phyloP scores from a whole-genome alignment of 192 early-diverging fungal species.

The Coemansia sp. region DNA sequence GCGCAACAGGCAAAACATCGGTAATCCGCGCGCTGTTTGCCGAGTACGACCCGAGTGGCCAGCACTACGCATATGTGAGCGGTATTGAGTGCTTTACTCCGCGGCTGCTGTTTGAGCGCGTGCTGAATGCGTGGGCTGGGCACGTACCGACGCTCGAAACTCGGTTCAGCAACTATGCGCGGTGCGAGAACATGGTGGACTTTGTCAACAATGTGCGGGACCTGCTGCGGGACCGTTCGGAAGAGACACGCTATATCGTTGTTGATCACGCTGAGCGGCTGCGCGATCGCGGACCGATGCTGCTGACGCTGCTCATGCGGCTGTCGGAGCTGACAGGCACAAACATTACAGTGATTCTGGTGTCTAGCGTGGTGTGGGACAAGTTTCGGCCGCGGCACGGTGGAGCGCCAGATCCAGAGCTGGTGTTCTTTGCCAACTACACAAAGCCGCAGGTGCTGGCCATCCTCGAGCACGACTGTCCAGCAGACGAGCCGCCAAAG shows the following conservation, averaged over 20 bases:
- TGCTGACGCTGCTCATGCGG: conserved; percentile 69
- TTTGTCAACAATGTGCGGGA: conserved; percentile 58
- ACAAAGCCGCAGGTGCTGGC: conserved; percentile 65
- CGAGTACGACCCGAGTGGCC: conserved; percentile 22
- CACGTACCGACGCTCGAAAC: conserved; percentile 54
- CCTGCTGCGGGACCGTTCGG: conserved; percentile 12
- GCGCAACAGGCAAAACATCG: conserved; percentile 62
- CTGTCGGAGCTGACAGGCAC: conserved; percentile 64
- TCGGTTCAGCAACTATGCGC: conserved; percentile 48
- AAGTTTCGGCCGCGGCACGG: conserved; percentile 71
- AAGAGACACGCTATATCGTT: conserved; percentile 53
- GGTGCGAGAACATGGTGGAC: conserved; percentile 70
- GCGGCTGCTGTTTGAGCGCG: conserved; percentile 75
- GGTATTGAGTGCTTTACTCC: conserved; percentile 76
- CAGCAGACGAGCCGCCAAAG: conserved; percentile 55
- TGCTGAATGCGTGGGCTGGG: conserved; percentile 64
- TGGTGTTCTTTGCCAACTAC: conserved; percentile 76
- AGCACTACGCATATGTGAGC: conserved; percentile 58
- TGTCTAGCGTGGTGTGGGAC: conserved; percentile 74
- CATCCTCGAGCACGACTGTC: conserved; percentile 72
- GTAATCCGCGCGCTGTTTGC: conserved; percentile 43
- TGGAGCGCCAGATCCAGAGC: conserved; percentile 61
- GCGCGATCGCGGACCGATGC: conserved; percentile 63
- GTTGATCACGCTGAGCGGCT: conserved; percentile 81
- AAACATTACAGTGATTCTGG: conserved; percentile 66